Conservation (phyloP, 2,329 filamentous ascomycete genomes). For the Botryotinia globosa region DNA sequence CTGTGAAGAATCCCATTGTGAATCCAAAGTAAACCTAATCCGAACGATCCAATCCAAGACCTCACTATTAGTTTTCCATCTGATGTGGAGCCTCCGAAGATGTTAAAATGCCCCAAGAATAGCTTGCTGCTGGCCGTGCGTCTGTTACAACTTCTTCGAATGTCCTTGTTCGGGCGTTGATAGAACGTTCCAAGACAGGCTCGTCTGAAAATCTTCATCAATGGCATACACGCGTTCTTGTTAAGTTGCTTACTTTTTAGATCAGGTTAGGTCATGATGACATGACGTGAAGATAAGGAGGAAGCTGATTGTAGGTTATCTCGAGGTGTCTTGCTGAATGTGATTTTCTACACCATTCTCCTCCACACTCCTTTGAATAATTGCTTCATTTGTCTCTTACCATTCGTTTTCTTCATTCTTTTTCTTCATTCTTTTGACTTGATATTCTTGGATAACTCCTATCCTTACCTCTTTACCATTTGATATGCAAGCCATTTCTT, state of each 20-base stretch:
- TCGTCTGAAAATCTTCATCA: background rate
- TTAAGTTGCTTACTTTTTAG: background rate
- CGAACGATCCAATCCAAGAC: background rate
- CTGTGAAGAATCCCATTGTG: background rate
- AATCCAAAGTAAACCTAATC: background rate
- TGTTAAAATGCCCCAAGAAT: background rate
- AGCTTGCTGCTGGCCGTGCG: background rate
- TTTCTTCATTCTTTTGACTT: background rate
- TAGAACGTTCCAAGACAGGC: background rate
- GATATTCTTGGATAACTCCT: background rate
- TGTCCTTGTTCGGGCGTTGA: background rate
- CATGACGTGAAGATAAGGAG: conserved; percentile 2
- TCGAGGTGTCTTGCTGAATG: background rate
- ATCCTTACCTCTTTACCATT: background rate
- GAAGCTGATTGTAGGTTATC: background rate
- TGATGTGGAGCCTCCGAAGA: background rate
- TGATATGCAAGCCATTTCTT: background rate
- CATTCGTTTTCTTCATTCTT: too few relatives aligned
- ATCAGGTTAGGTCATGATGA: background rate
- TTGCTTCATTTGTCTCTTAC: background rate
- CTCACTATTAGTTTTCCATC: background rate
- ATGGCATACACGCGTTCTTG: conserved; percentile 1
- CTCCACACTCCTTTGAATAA: background rate
- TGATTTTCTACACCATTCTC: background rate
- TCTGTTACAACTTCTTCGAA: background rate